Evolutionary conservation across 495 filamentous ascomycete species (phyloP), one percentile per base, ranked within the genome.

Genomic region (Penicillium fimorum): DNA sequence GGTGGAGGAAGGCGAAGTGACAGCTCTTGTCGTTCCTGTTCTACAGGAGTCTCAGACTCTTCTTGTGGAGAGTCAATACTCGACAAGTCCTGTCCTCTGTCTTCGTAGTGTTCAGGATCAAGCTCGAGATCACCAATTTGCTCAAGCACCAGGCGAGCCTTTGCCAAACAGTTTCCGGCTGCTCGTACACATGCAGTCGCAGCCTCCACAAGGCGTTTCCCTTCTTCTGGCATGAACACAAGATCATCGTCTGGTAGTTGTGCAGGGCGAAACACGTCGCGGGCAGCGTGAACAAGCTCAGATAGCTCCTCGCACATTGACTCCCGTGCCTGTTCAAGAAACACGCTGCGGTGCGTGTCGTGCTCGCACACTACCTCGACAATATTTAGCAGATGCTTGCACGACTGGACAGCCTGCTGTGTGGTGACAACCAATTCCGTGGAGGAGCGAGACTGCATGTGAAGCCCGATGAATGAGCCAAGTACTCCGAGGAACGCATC

Each of bases 121-220:
- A 96, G 82, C 66, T 96, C 92, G 64, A 99, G 96, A 70, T 99
- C 94, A 22, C 94, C 95, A 58, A 94, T 91, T 47, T 87, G 79
- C 71, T 96, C 91, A 55, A 99, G 87, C 37, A 96, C 86, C 70
- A 83, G 77, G 62, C 88, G 90, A 24, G 92, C 87, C 69, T 91
- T 92, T 5, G 86, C 85, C 20, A 95, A 85, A 68, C 94, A 97
- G 61, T 96, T 92, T 15, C 92, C 92, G 49, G 91, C 91, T 32
- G 88, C 86, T 54, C 90, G 85, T 37, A 97, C 92, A 71, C 94
- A 97, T 44, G 85, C 85, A 6, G 91, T 97, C 35, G 94, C 93
- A 17, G 91, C 89, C 27, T 80, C 79, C 32, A 94, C 82, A 52
- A 97, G 78, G 15, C 85, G 82, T 59, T 84, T 87, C 41, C 90